Base-by-base conservation (phyloP, 2,329 filamentous ascomycete genomes). In the Orbilia quercus region DNA sequence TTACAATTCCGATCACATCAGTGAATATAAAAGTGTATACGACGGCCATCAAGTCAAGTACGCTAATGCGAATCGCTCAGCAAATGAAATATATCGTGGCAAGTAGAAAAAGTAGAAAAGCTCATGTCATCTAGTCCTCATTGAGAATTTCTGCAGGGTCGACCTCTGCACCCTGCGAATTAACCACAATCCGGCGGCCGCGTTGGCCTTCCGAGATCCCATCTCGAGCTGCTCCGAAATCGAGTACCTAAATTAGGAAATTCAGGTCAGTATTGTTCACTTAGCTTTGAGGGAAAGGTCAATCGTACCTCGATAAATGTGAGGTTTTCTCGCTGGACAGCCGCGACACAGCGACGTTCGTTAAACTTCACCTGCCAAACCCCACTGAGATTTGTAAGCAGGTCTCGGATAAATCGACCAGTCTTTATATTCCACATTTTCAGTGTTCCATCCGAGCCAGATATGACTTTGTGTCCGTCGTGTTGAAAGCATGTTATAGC, bases 301-400 rank as follows among this genome's bases (percentile, higher is more conserved):
- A 22, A 54, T 82, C 88, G 83, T 81, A 96, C 95, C 87, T 99
- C 95, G 69, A 99, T 92, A 80, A 96, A 99, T 18, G 95, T 99
- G 78, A 96, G 82, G 78, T 88, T 89, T 76, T 96, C 92, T 64
- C 95, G 87, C 83, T 99, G 95, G 65, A 99, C 95, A 47, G 95
- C 95, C 71, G 95, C 95, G 66, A 99, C 95, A 80, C 95, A 99
- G 80, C 94, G 87, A 76, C 95, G 86, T 79, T 96, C 92, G 79
- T 99, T 93, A 82, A 99, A 99, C 79, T 95, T 95, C 78, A 99
- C 95, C 82, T 99, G 95, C 95, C 95, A 99, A 6, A 99, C 95
- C n/a, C 94, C 93, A 76, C 90, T 94, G 36, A 99, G 85, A 79
- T 97, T 93, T 12, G 92, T 96, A 78, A 99, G 84, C 44, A 99